These are phyloP conservation scores for Xylaria sp. DNA, from an alignment of 2,329 filamentous ascomycete genomes.

Conservation along the genomic window DNA sequence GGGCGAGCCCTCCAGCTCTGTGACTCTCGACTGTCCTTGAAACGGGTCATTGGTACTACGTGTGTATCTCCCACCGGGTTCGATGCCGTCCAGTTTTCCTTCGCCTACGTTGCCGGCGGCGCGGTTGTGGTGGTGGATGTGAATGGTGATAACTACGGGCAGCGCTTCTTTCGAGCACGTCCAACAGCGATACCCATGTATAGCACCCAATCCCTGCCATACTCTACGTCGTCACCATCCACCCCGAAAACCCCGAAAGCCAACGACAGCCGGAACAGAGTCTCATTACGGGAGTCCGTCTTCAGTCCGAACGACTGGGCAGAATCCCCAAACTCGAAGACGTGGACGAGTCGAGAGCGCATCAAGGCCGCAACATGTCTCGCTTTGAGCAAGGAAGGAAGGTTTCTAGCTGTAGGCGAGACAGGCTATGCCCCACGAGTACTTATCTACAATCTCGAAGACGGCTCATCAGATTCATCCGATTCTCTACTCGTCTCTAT, in stretches of 20 bases:
- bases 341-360: constrained; percentile 88
- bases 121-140: constrained; percentile 91
- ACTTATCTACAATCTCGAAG: constrained; percentile 86
- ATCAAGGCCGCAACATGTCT: constrained; percentile 96
- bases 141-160: constrained; percentile 72
- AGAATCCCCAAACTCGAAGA: constrained; percentile 75
- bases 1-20: constrained; percentile 61
- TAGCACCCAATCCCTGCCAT: constrained; percentile 64
- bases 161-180: constrained; percentile 91
- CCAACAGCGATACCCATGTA: constrained; percentile 78
- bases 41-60: constrained; percentile 90
- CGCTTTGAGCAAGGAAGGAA: constrained; percentile 86
- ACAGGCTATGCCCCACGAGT: constrained; percentile 94
- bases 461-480: constrained; percentile 77
- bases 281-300: constrained; percentile 62
- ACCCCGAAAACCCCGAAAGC: constrained; percentile 72
- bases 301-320: constrained; percentile 62
- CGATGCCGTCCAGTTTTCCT: constrained; percentile 79
- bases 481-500: constrained; percentile 87
- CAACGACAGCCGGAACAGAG: constrained; percentile 71
- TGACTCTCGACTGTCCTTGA: constrained; percentile 75
- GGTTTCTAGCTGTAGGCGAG: constrained; percentile 91
- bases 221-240: constrained; percentile 61
- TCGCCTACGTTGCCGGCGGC: constrained; percentile 92
- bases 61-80: constrained; percentile 87